Evolutionary conservation across 2,329 filamentous ascomycete species (phyloP), one percentile per base, ranked within the genome.

Genomic region (Pseudopithomyces chartarum): DNA sequence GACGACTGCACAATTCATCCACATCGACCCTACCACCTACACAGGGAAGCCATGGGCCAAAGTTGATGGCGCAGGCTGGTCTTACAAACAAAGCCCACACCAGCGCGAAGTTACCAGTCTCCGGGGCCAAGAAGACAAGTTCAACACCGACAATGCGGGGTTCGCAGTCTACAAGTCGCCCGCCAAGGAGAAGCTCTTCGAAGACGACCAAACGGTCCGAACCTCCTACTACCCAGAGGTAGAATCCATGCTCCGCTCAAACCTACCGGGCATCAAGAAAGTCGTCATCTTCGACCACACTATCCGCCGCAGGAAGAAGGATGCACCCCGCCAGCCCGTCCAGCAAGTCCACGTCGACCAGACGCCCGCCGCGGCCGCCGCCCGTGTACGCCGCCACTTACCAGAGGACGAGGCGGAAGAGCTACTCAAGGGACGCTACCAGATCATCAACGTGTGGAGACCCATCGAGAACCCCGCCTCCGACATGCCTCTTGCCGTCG

Each of bases 241-340:
- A 1, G 85, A 89, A 62, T 69, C 75, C 0, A 72, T 90, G 1
- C 76, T 90, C 2, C 79, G 80, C 12, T 73, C 79, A 26, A 82
- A 83, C 43, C 77, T 89, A 0, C 78, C 81, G 0, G 82, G 80
- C 0, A 77, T 87, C 51, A 84, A 83, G 52, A 85, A 85, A 58
- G 81, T 91, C 11, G 81, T 86, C 57, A 87, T 90, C 56, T 91
- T 91, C 69, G 88, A 91, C 73, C 88, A 91, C 71, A 90, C 88
- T 0, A 87, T 91, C 62, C 83, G 88, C 1, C 78, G 83, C 6
- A 77, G 82, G 19, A 73, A 79, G 1, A 82, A 83, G n/a, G 71
- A 77, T 1, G 78, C 86, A 0, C 80, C 86, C 0, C 81, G 88
- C 6, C 84, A 85, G 60, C 89, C 89, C 0, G 87, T 91, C 0